These are phyloP conservation scores for Arthroderma sp. DNA, from an alignment of 2,329 filamentous ascomycete species.

Conservation along the genomic window DNA sequence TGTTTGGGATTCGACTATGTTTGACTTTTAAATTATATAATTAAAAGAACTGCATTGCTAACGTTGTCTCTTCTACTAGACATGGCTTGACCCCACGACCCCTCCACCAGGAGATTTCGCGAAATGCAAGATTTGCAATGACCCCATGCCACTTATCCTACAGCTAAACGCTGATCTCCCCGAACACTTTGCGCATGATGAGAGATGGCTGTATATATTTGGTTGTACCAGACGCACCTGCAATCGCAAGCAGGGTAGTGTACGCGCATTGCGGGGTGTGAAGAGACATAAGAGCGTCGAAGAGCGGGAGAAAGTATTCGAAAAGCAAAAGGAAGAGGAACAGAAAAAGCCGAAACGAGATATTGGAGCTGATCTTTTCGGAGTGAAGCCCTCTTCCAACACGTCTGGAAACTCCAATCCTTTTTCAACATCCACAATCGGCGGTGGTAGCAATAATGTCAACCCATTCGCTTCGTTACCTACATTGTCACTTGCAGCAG, in stretches of 20 bases:
- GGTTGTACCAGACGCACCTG: slow-evolving; percentile 67
- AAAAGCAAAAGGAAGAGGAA: slow-evolving; percentile 15
- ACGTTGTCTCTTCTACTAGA: slow-evolving; percentile 39
- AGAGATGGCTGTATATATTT: slow-evolving; percentile 78
- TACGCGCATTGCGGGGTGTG: slow-evolving; percentile 62
- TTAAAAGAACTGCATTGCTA: not conserved
- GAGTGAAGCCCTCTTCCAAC: slow-evolving; percentile 33
- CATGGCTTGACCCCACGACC: slow-evolving; percentile 65
- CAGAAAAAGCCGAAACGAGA: slow-evolving; percentile 23
- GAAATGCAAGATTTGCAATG: slow-evolving; percentile 77
- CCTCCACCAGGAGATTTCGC: slow-evolving; percentile 65
- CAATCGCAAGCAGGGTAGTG: slow-evolving; percentile 67
- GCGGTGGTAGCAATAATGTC: slow-evolving; percentile 24
- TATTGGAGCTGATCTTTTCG: slow-evolving; percentile 51
- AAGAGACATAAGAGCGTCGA: slow-evolving; percentile 35
- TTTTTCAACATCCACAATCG: slow-evolving; percentile 37
- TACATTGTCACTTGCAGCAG: slow-evolving; percentile 32
- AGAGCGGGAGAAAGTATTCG: slow-evolving; percentile 15
- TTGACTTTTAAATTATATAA: not conserved
- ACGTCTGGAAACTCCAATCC: slow-evolving; percentile 39
- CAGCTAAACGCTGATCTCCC: slow-evolving; percentile 87
- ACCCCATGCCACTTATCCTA: slow-evolving; percentile 69
- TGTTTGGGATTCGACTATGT: not conserved
- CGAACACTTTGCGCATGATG: slow-evolving; percentile 72
- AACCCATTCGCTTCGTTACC: slow-evolving; percentile 51